Conservation (phyloP, 225 moss, liverwort and hornwort genomes). For the Lunularia cruciata region DNA sequence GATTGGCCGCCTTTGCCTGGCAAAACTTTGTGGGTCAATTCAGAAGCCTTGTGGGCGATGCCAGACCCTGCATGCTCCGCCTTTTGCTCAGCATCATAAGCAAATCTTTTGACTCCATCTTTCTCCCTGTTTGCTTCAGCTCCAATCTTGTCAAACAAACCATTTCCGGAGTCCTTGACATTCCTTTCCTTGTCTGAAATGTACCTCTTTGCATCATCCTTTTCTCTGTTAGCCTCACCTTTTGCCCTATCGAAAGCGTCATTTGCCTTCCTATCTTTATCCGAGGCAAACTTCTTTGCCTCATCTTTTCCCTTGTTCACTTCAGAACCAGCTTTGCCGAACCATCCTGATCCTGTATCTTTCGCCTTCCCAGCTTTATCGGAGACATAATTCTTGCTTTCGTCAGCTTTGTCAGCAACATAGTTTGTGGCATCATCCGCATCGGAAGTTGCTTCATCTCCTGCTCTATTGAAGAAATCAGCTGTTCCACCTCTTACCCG, state of each 20-base stretch:
- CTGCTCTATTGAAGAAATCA: neutral
- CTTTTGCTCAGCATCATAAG: conserved; percentile 19
- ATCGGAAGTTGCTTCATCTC: conserved; percentile 8
- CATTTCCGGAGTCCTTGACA: conserved; percentile 9
- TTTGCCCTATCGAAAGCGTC: conserved; percentile 6
- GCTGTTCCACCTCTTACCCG: conserved; percentile 6
- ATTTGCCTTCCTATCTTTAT: conserved; percentile 13
- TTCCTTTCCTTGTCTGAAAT: neutral
- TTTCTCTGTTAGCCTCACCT: conserved; percentile 7
- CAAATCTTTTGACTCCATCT: conserved; percentile 9
- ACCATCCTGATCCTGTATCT: conserved; percentile 28
- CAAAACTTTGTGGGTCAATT: conserved; percentile 22
- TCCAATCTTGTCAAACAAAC: conserved; percentile 29
- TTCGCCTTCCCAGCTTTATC: conserved; percentile 6
- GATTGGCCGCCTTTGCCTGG: conserved; percentile 21
- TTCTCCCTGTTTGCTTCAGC: conserved; percentile 21
- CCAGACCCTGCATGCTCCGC: conserved; percentile 25
- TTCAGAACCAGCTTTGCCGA: conserved; percentile 11
- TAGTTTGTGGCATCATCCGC: conserved; percentile 16
- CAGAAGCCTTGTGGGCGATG: conserved; percentile 20
- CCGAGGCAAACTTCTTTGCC: conserved; percentile 21
- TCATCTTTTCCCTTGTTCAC: conserved; percentile 19
- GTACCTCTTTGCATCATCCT: conserved; percentile 3
- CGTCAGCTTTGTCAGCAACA: conserved; percentile 17
- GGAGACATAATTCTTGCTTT: neutral